These are phyloP conservation scores for Pelargonium fulgidum DNA, from an alignment of 441 rosid species.

Conservation along the genomic window DNA sequence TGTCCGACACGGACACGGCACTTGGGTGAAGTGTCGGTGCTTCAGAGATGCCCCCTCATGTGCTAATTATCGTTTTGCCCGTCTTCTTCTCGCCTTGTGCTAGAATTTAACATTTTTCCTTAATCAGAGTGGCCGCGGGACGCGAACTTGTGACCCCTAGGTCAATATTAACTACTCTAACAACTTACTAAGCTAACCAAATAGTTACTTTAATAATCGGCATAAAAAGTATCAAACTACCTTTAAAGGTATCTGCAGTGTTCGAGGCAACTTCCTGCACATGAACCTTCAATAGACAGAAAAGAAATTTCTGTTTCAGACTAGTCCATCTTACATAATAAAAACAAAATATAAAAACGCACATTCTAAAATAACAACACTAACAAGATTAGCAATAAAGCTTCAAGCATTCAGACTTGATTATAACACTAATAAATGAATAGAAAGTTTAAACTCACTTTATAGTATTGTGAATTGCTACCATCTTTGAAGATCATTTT, in stretches of 20 bases:
- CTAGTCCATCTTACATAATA: neutral
- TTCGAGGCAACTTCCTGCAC: conserved; percentile 60
- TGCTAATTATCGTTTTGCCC: too few species aligned
- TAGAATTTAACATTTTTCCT: too few species aligned
- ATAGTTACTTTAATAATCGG: neutral
- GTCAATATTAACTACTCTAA: too few species aligned
- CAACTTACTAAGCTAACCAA: neutral
- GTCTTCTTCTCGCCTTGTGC: too few species aligned
- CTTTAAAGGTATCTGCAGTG: conserved; percentile 53
- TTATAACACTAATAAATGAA: neutral
- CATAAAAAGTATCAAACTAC: conserved; percentile 26
- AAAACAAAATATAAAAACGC: neutral
- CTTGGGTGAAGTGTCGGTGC: too few species aligned
- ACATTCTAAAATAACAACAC: neutral
- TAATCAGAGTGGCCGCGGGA: too few species aligned
- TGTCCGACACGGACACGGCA: too few species aligned
- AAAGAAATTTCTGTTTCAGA: conserved; percentile 20
- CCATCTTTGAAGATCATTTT: conserved; percentile 63
- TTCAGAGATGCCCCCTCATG: too few species aligned
- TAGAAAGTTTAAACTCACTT: conserved; percentile 42
- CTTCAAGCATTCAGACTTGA: neutral
- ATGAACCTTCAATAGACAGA: conserved; percentile 60
- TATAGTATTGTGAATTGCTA: conserved; percentile 60
- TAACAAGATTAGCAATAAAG: neutral
- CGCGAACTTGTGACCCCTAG: too few species aligned